Conservation (phyloP, 2,329 filamentous ascomycete genomes). For the Scedosporium minutisporum region DNA sequence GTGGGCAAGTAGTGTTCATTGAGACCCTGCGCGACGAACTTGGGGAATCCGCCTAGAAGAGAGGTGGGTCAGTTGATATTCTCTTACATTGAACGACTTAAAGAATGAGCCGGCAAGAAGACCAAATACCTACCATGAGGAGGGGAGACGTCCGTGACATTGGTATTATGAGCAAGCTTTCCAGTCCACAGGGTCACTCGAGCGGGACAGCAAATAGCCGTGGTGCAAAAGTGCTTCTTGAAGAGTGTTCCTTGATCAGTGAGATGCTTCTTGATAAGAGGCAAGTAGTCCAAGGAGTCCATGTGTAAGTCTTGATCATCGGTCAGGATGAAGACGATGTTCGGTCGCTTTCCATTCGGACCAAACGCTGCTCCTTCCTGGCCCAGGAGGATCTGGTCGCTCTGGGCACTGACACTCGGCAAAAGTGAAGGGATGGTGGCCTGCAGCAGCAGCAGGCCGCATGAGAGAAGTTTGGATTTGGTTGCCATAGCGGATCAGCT, state of each 20-base stretch:
- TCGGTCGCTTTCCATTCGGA: conserved; percentile 24
- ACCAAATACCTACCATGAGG: conserved; percentile 45
- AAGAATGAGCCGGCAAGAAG: conserved; percentile 17
- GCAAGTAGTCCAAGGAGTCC: conserved; percentile 50
- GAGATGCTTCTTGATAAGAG: conserved; percentile 42
- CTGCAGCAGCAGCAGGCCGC: neutral
- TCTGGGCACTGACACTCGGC: neutral
- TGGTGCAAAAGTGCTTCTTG: conserved; percentile 53
- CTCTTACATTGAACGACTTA: too few species aligned
- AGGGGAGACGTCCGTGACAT: conserved; percentile 41
- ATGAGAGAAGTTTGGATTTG: neutral
- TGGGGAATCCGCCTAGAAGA: conserved; percentile 30
- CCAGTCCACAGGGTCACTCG: conserved; percentile 52
- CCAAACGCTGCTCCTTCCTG: neutral
- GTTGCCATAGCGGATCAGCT: neutral
- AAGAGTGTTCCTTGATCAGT: conserved; percentile 47
- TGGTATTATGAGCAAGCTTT: conserved; percentile 53
- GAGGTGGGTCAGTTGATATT: too few species aligned
- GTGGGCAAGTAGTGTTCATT: conserved; percentile 40
- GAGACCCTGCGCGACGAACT: conserved; percentile 38
- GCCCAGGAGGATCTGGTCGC: conserved; percentile 4
- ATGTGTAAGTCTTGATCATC: conserved; percentile 58
- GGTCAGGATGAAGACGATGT: conserved; percentile 56
- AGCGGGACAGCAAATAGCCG: conserved; percentile 55
- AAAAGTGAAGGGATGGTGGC: neutral